phyloP scores from a whole-genome alignment of 2,329 filamentous ascomycete genomes.

The Paecilomyces niveus region DNA sequence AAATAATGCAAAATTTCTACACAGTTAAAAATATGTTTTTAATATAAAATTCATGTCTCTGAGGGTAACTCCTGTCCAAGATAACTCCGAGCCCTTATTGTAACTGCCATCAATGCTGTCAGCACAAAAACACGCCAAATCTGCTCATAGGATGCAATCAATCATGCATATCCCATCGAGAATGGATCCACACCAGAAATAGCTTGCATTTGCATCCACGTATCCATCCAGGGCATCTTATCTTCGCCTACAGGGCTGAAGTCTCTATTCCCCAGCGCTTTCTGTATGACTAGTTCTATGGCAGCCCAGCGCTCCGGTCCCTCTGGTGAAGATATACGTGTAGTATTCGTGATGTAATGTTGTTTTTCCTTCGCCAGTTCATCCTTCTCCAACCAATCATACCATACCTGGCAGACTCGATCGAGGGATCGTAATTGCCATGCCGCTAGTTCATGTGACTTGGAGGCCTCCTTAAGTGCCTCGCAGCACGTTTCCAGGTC shows the following conservation, averaged over 20 bases:
- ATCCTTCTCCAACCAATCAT: conserved; percentile 6
- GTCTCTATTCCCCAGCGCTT: not conserved
- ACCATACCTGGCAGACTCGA: conserved; percentile 5
- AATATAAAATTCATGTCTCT: not conserved
- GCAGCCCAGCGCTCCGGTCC: not conserved
- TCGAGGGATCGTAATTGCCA: conserved; percentile 7
- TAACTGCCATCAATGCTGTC: not conserved
- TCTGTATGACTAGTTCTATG: conserved; percentile 1
- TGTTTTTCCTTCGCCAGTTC: not conserved
- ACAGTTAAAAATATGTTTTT: too few relatives aligned
- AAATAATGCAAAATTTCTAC: not conserved
- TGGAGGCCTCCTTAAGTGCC: conserved; percentile 7
- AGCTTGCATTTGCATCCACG: conserved; percentile 3
- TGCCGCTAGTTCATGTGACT: conserved; percentile 4
- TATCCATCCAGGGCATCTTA: conserved; percentile 5
- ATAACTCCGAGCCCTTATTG: not conserved
- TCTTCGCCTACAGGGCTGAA: not conserved
- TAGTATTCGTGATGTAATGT: not conserved
- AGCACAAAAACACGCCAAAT: not conserved
- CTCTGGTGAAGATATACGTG: not conserved
- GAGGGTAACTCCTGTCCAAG: not conserved
- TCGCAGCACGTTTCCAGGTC: conserved; percentile 10
- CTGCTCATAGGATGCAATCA: not conserved
- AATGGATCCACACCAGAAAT: conserved; percentile 1
- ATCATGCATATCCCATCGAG: not conserved